A percentile compares a stretch with the other conserved stretches of the same genome.
phyloP scores from a whole-genome alignment of 257 asterid species.

The Solanum pennellii region DNA sequence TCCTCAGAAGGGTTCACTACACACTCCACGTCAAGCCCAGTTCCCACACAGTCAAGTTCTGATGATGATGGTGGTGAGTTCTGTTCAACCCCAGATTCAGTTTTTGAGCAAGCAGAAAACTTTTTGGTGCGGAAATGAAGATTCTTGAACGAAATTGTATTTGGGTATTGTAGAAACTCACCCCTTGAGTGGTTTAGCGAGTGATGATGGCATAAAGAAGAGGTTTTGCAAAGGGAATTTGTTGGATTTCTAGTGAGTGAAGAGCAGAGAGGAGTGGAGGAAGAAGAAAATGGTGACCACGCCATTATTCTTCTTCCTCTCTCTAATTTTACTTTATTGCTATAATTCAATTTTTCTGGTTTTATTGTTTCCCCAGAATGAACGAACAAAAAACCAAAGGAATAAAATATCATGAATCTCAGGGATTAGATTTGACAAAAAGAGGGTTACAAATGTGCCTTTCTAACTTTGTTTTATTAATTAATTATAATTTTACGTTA shows the following conservation, averaged over 20 bases:
- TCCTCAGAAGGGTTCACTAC: slow-evolving; percentile 25
- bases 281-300: neutral
- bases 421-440: neutral
- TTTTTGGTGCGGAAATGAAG: neutral
- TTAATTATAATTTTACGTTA: no score
- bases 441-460: neutral
- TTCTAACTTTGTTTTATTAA: no score
- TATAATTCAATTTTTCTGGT: neutral
- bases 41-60: slow-evolving; percentile 53
- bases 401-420: neutral
- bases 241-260: slow-evolving; percentile 6
- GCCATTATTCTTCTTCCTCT: slow-evolving; percentile 26
- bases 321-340: neutral
- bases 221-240: neutral
- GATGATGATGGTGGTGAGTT: slow-evolving; percentile 11
- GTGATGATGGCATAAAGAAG: slow-evolving; percentile 1
- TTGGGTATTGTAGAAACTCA: neutral
- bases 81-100: slow-evolving; percentile 21
- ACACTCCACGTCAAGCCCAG: slow-evolving; percentile 62
- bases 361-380: neutral
- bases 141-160: neutral
- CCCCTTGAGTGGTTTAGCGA: neutral
- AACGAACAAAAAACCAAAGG: neutral
- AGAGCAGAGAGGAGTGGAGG: slow-evolving; percentile 7
- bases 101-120: neutral